phyloP scores from a whole-genome alignment of 495 filamentous ascomycete genomes.

The Parathielavia appendiculata region DNA sequence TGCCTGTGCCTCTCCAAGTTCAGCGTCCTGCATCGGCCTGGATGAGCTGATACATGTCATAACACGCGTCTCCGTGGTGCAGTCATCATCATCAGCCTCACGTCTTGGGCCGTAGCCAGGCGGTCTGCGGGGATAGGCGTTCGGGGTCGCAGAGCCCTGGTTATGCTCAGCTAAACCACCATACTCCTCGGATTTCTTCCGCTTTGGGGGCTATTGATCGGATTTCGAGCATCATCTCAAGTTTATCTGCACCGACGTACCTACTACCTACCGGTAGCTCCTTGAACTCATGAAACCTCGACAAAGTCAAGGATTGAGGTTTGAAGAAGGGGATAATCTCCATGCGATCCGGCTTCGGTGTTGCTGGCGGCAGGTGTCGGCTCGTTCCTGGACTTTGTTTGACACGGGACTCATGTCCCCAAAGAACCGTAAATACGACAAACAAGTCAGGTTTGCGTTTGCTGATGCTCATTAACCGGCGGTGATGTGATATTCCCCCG shows the following conservation, averaged over 20 bases:
- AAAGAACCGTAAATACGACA: too few species aligned
- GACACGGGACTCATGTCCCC: not conserved
- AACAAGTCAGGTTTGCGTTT: not conserved
- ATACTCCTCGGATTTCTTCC: slow-evolving; percentile 2
- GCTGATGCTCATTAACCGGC: slow-evolving; percentile 5
- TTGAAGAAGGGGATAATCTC: not conserved
- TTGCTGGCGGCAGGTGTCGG: not conserved
- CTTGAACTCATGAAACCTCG: not conserved
- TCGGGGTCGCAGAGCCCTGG: not conserved
- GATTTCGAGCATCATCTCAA: not conserved
- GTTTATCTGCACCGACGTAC: too few species aligned
- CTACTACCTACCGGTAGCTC: not conserved
- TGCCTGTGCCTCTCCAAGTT: slow-evolving; percentile 18
- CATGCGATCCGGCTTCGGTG: not conserved
- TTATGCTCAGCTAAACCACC: not conserved
- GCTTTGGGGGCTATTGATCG: slow-evolving; percentile 2
- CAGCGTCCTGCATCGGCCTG: slow-evolving; percentile 16
- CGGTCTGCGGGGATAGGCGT: not conserved
- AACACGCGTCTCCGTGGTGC: not conserved
- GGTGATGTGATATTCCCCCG: too few species aligned
- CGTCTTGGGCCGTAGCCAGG: slow-evolving; percentile 6
- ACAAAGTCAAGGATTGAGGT: too few species aligned
- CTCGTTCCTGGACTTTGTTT: slow-evolving; percentile 4
- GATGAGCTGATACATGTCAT: not conserved
- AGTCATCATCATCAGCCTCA: slow-evolving; percentile 22